Evolutionary conservation across 2,329 filamentous ascomycete species (phyloP).

Genomic region (Geosmithia putterillii): DNA sequence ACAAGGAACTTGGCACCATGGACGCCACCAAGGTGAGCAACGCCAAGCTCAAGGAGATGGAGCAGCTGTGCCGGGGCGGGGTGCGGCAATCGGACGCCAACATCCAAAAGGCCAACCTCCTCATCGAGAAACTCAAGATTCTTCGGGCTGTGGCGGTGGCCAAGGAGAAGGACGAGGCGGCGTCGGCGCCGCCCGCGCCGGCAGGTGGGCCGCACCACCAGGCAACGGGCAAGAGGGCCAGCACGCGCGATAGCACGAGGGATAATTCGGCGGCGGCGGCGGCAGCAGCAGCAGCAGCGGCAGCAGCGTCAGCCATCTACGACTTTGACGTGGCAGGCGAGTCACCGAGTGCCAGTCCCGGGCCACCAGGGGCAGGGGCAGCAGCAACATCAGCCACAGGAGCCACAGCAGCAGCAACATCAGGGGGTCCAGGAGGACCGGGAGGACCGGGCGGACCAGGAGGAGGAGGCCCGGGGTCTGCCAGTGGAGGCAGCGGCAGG

Average conservation of each 20-base stretch:
- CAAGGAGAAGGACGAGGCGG: slow-evolving; percentile 22
- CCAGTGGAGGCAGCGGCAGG: neutral
- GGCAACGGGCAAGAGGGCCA: slow-evolving; percentile 10
- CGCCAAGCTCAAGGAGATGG: slow-evolving; percentile 27
- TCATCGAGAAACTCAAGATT: slow-evolving; percentile 29
- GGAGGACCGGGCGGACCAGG: too few relatives aligned
- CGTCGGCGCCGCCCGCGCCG: slow-evolving; percentile 6
- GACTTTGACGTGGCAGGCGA: slow-evolving; percentile 32
- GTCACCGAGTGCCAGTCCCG: slow-evolving; percentile 31
- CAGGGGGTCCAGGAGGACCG: too few relatives aligned
- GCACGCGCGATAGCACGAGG: slow-evolving; percentile 7
- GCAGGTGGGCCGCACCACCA: slow-evolving; percentile 7
- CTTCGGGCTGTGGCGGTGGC: slow-evolving; percentile 28
- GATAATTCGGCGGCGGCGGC: neutral
- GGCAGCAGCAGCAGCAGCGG: slow-evolving; percentile 6
- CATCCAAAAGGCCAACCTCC: slow-evolving; percentile 18
- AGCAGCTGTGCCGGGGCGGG: slow-evolving; percentile 27
- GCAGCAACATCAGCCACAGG: slow-evolving; percentile 6
- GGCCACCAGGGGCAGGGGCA: too few relatives aligned
- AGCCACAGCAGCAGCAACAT: too few relatives aligned
- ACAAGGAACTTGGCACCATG: slow-evolving; percentile 26
- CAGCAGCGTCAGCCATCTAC: slow-evolving; percentile 17
- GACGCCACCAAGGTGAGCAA: slow-evolving; percentile 22
- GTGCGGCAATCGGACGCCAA: slow-evolving; percentile 27
- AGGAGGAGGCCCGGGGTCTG: slow-evolving; percentile 4